phyloP scores from a whole-genome alignment of 2,329 filamentous ascomycete genomes.

The Hypoxylon sp. region DNA sequence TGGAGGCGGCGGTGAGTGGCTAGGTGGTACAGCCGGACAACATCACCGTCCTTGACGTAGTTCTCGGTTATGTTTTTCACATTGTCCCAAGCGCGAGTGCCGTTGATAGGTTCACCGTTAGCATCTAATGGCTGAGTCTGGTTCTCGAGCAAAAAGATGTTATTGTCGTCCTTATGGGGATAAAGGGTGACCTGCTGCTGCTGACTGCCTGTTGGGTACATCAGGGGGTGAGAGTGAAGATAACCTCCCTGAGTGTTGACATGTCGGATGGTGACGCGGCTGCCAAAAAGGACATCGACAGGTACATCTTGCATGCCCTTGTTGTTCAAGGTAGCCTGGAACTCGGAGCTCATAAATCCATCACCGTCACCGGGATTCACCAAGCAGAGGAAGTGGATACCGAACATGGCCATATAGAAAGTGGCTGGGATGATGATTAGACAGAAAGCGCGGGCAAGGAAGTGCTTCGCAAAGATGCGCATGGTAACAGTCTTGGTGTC shows the following conservation, averaged over 20 bases:
- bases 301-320: constrained; percentile 97
- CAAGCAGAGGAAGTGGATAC: constrained; percentile 93
- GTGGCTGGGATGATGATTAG: constrained; percentile 88
- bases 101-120: constrained; percentile 83
- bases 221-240: constrained; percentile 94
- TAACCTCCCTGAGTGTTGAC: constrained; percentile 98
- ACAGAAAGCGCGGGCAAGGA: constrained; percentile 91
- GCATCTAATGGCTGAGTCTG: constrained; percentile 89
- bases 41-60: constrained; percentile 83
- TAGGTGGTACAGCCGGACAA: constrained; percentile 86
- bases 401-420: constrained; percentile 98
- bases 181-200: constrained; percentile 99
- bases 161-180: constrained; percentile 99
- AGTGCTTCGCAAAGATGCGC: constrained; percentile 92
- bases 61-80: constrained; percentile 69
- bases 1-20: constrained; percentile 91
- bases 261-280: constrained; percentile 87
- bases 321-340: constrained; percentile 96
- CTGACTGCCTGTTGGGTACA: constrained; percentile 98
- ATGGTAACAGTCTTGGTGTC: constrained; percentile 89
- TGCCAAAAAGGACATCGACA: constrained; percentile 91
- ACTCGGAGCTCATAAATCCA: constrained; percentile 99
- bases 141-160: constrained; percentile 94
- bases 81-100: constrained; percentile 87
- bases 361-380: constrained; percentile 97